Evolutionary conservation across 2,329 filamentous ascomycete species (phyloP).

Genomic region (Leptoxyphium fumago): DNA sequence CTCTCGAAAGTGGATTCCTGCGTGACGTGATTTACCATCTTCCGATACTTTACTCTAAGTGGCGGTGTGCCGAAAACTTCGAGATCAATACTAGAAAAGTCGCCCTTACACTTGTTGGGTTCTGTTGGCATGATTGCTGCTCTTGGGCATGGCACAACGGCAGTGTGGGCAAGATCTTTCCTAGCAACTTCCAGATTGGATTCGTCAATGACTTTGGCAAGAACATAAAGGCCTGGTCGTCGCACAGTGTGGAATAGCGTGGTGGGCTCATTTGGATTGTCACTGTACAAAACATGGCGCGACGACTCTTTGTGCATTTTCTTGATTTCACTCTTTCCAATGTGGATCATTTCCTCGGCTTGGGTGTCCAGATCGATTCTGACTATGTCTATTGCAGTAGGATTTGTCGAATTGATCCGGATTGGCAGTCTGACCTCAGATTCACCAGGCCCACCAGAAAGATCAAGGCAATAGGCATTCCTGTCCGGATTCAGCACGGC

Average conservation of each 20-base stretch:
- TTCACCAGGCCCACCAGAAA: neutral
- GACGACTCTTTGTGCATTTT: constrained; percentile 56
- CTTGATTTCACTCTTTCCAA: constrained; percentile 60
- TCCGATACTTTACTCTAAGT: constrained; percentile 82
- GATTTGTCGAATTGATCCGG: constrained; percentile 83
- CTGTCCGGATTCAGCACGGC: constrained; percentile 74
- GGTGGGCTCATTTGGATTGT: constrained; percentile 24
- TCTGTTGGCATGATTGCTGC: constrained; percentile 55
- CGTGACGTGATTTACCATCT: constrained; percentile 69
- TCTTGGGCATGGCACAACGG: constrained; percentile 74
- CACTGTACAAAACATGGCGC: constrained; percentile 37
- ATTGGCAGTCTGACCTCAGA: constrained; percentile 55
- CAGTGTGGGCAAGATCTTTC: constrained; percentile 58
- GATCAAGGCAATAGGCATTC: constrained; percentile 65
- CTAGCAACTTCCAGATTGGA: constrained; percentile 61
- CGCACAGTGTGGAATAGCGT: constrained; percentile 58
- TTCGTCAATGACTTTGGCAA: constrained; percentile 77
- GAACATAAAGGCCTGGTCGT: constrained; percentile 74
- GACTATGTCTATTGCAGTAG: constrained; percentile 75
- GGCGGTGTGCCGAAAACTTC: constrained; percentile 81
- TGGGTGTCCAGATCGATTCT: constrained; percentile 74
- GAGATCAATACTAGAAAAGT: constrained; percentile 72
- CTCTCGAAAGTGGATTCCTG: constrained; percentile 83
- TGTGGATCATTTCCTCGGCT: constrained; percentile 62
- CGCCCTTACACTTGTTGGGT: constrained; percentile 64